Percentiles rank a stretch among this genome's conserved stretches.
Conservation (phyloP, 2,329 filamentous ascomycete genomes). For the Colletotrichum musae region DNA sequence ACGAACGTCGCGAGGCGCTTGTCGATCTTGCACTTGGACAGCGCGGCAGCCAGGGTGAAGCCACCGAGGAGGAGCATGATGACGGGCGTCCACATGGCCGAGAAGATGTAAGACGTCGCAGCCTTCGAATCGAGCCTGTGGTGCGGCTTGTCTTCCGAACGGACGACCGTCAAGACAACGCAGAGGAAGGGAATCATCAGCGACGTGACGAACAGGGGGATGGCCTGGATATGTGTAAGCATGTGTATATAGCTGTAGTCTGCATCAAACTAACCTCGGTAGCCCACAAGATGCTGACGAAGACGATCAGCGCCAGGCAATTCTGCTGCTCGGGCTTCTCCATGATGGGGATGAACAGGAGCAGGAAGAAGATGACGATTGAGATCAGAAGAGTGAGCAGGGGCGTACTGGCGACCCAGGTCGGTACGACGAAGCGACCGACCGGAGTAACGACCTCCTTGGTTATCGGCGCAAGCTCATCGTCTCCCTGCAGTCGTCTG, state of each 20-base stretch:
- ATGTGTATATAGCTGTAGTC: not conserved
- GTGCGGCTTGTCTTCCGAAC: slow-evolving; percentile 72
- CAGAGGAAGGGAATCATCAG: slow-evolving; percentile 94
- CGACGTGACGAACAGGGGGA: slow-evolving; percentile 96
- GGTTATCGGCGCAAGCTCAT: slow-evolving; percentile 71
- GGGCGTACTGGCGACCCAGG: slow-evolving; percentile 87
- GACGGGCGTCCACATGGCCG: slow-evolving; percentile 98
- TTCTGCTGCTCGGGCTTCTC: slow-evolving; percentile 92
- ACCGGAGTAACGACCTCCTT: slow-evolving; percentile 85
- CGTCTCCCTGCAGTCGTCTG: slow-evolving; percentile 87
- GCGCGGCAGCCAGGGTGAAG: slow-evolving; percentile 93
- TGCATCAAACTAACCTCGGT: slow-evolving; percentile 79
- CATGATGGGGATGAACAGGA: slow-evolving; percentile 87
- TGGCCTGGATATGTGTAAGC: slow-evolving; percentile 71
- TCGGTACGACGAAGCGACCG: slow-evolving; percentile 81
- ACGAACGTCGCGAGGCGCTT: slow-evolving; percentile 98
- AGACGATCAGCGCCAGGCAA: slow-evolving; percentile 91
- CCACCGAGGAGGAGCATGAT: slow-evolving; percentile 98
- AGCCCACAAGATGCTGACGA: slow-evolving; percentile 95
- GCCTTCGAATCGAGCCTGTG: slow-evolving; percentile 81
- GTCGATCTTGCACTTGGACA: slow-evolving; percentile 98
- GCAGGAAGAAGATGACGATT: slow-evolving; percentile 78
- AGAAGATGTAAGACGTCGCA: slow-evolving; percentile 88
- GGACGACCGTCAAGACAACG: slow-evolving; percentile 87
- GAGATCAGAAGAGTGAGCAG: slow-evolving; percentile 83